Base-by-base conservation (phyloP, 768 basidiomycete genomes). In the Termitomyces sp. region DNA sequence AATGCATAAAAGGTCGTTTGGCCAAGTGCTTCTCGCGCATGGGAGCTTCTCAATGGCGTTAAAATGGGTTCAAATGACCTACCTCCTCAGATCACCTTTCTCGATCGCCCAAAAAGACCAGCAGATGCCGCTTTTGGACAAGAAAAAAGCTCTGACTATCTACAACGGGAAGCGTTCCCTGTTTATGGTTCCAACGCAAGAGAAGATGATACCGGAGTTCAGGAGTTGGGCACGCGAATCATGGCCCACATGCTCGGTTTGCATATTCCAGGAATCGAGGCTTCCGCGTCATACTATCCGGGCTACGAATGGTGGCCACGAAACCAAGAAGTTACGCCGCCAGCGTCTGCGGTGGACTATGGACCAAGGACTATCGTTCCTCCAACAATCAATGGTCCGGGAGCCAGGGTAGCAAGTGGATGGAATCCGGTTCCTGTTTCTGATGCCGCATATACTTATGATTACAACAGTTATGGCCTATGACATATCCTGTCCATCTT, bases 211-310 rank as follows among this genome's bases (percentile, higher is more conserved):
- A 71, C 71, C 32, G 85, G 83, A 37, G 81, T 85, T 29, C 86
- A 87, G 64, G 85, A 85, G 59, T 72, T 87, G 56, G 81, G 80
- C 59, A 81, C 80, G 34, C 78, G 83, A 47, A 77, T 87, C 57
- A 86, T 87, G 85, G 86, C 86, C 14, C 83, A 86, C 63, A 87
- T 87, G 85, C 70, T 87, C 24, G 86, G 85, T 16, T 68, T 87
- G 24, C 83, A 86, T 66, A 76, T 86, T 58, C 83, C 83, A 46
- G 85, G 84, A 29, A 75, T 85, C 32, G 85, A 86, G 57, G 76
- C 84, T 41, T 84, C 85, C 41, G 78, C 79, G 4, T 79, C 80
- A 13, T 80, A 76, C 61, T 76, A 74, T 66, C 76, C 80, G 18
- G 85, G 82, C 27, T 85, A 83, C 63, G 84, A 85, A 64, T 85